Evolutionary conservation across 192 early-diverging fungal species (phyloP).

Genomic region (Martensiomyces pterosporus): DNA sequence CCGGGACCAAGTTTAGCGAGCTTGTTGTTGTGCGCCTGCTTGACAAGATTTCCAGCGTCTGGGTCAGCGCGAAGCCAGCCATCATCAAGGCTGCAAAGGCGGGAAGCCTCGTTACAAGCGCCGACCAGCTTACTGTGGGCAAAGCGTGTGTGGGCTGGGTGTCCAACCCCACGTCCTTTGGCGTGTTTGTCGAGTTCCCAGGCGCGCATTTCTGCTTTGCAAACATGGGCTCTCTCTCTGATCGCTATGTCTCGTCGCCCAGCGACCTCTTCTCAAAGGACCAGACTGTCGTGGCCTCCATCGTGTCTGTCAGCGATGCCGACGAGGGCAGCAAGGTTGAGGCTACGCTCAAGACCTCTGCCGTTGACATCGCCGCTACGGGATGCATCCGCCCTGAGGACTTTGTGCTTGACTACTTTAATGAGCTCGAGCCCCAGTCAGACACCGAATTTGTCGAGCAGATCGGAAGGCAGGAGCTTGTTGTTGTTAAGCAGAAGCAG

Average conservation of each 20-base stretch:
- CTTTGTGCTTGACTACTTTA: constrained; percentile 55
- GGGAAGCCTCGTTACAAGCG: constrained; percentile 33
- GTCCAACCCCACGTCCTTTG: constrained; percentile 54
- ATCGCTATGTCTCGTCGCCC: constrained; percentile 57
- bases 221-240: constrained; percentile 54
- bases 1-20: constrained; percentile 48
- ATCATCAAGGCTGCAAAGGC: constrained; percentile 58
- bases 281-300: constrained; percentile 67
- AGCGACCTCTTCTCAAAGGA: constrained; percentile 52
- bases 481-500: constrained; percentile 48
- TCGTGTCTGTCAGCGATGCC: constrained; percentile 54
- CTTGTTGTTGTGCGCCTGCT: constrained; percentile 57
- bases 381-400: constrained; percentile 47
- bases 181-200: constrained; percentile 63
- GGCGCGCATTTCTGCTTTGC: constrained; percentile 59
- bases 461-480: constrained; percentile 46
- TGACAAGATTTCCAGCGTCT: constrained; percentile 42
- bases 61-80: constrained; percentile 60
- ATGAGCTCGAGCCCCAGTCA: constrained; percentile 32
- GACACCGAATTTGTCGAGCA: constrained; percentile 47
- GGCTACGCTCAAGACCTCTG: constrained; percentile 68
- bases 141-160: constrained; percentile 65
- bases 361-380: constrained; percentile 30
- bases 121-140: constrained; percentile 52
- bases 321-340: constrained; percentile 45